phyloP scores from a whole-genome alignment of 176 grass and related monocot species.

The Cocos nucifera region DNA sequence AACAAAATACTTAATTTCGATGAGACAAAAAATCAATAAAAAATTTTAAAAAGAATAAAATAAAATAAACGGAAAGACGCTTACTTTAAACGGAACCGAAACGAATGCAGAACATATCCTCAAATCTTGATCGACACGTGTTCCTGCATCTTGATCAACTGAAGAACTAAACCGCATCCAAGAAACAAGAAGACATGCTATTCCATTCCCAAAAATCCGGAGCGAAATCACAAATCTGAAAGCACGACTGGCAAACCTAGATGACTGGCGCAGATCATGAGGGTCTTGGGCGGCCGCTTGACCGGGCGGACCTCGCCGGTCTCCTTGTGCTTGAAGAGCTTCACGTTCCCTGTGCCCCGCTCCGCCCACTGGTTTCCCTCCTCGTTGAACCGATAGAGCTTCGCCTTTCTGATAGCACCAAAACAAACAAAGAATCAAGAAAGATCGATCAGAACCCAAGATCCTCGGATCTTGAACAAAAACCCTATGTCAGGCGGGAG shows the following conservation, averaged over 20 bases:
- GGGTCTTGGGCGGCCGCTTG: too few species aligned
- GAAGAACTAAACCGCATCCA: not conserved
- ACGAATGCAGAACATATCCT: constrained; percentile 6
- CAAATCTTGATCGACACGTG: constrained; percentile 6
- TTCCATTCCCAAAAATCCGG: too few species aligned
- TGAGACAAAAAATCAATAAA: too few species aligned
- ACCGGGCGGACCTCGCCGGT: too few species aligned
- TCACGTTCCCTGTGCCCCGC: too few species aligned
- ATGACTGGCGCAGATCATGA: too few species aligned
- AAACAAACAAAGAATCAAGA: not conserved
- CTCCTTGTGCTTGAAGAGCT: too few species aligned
- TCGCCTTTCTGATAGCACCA: constrained; percentile 33
- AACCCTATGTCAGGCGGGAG: too few species aligned
- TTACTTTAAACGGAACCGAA: constrained; percentile 11
- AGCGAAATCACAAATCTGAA: not conserved
- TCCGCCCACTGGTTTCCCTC: too few species aligned
- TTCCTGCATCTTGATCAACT: constrained; percentile 9
- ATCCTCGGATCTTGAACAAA: not conserved
- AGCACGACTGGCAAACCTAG: too few species aligned
- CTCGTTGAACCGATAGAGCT: constrained; percentile 46
- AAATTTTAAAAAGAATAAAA: too few species aligned
- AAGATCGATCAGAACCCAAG: constrained; percentile 3
- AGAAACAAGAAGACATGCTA: not conserved
- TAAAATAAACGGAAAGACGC: not conserved
- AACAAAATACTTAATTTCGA: too few species aligned